Evolutionary conservation across 2,329 filamentous ascomycete genomes (phyloP).

Genomic region (Achaetomium macrosporum): DNA sequence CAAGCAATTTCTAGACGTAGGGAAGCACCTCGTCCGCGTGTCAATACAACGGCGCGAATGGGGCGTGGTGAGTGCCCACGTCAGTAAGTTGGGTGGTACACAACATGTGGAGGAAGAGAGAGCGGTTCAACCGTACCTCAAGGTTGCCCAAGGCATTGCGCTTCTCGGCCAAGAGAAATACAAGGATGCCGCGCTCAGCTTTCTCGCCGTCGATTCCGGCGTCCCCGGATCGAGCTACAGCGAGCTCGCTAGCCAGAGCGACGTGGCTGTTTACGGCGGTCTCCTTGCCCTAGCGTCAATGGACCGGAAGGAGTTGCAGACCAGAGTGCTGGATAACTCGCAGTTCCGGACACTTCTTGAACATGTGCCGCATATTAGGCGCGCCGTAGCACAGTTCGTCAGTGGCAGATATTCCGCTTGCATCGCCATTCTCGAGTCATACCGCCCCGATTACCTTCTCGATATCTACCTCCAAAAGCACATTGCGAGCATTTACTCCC

Average conservation of each 20-base stretch:
- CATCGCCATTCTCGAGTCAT: constrained; percentile 73
- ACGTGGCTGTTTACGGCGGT: constrained; percentile 86
- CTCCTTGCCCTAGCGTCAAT: constrained; percentile 87
- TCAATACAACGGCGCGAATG: constrained; percentile 74
- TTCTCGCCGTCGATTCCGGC: constrained; percentile 58
- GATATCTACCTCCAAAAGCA: constrained; percentile 80
- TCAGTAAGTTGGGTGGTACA: constrained; percentile 57
- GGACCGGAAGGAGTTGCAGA: constrained; percentile 69
- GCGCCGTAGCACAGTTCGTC: constrained; percentile 83
- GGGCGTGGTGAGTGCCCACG: constrained; percentile 55
- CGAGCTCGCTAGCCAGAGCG: constrained; percentile 72
- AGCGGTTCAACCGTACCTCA: constrained; percentile 44
- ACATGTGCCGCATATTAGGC: constrained; percentile 87
- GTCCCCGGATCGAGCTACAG: constrained; percentile 52
- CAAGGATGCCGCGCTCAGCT: constrained; percentile 61
- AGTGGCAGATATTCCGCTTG: constrained; percentile 85
- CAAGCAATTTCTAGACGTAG: constrained; percentile 78
- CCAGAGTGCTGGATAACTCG: constrained; percentile 69
- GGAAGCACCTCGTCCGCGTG: constrained; percentile 70
- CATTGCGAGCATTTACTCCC: constrained; percentile 61
- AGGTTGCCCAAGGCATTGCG: constrained; percentile 47
- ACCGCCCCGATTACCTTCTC: constrained; percentile 80
- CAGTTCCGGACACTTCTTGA: constrained; percentile 84
- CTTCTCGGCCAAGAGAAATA: constrained; percentile 43
- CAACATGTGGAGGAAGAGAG: constrained; percentile 43